Evolutionary conservation across 768 basidiomycete genomes (phyloP).

Genomic region (Cantharellus anzutake): DNA sequence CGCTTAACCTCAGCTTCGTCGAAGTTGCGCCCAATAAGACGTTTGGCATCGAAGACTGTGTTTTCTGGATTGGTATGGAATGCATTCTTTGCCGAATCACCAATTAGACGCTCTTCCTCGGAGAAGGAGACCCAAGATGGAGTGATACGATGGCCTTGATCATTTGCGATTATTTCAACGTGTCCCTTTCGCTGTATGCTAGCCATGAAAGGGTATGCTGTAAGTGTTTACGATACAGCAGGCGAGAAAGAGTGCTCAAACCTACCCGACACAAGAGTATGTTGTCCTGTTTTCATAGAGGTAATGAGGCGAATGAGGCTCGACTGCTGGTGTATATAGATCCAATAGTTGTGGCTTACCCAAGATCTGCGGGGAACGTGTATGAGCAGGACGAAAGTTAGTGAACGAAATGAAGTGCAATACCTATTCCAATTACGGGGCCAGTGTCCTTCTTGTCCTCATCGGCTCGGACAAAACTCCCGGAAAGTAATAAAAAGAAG

Average conservation of each 20-base stretch:
- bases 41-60: constrained; percentile 93
- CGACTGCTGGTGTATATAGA: background rate
- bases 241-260: constrained; percentile 7
- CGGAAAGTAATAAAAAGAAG: constrained; percentile 10
- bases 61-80: constrained; percentile 81
- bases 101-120: constrained; percentile 74
- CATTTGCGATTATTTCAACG: constrained; percentile 80
- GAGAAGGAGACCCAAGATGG: constrained; percentile 74
- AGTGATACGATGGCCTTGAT: constrained; percentile 78
- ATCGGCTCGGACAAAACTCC: constrained; percentile 49
- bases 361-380: constrained; percentile 35
- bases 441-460: constrained; percentile 64
- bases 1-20: constrained; percentile 64
- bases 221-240: background rate
- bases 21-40: constrained; percentile 75
- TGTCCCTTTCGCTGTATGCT: constrained; percentile 74
- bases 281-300: constrained; percentile 41
- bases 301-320: background rate
- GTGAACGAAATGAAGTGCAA: background rate
- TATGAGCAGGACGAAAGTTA: constrained; percentile 8
- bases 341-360: background rate
- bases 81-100: constrained; percentile 93
- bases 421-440: constrained; percentile 84
- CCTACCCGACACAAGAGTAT: constrained; percentile 89
- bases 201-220: background rate